phyloP scores from a whole-genome alignment of 2,329 filamentous ascomycete species.

The Pseudocercospora ulei region DNA sequence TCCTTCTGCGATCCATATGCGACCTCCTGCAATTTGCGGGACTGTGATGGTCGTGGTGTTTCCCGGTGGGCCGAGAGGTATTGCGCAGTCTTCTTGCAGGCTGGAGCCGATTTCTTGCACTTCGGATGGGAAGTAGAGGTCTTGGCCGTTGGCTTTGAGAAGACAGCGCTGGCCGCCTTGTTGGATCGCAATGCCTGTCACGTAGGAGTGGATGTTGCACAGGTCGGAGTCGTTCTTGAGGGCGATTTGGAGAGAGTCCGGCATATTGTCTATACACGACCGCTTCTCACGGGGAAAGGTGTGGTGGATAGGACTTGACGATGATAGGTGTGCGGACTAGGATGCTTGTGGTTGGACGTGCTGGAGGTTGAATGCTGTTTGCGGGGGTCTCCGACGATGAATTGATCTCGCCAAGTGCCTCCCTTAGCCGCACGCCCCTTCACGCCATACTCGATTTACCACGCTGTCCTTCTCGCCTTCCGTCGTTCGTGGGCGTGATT shows the following conservation, averaged over 20 bases:
- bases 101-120: constrained; percentile 30
- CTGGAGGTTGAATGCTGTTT: too few species aligned
- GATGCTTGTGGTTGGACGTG: too few species aligned
- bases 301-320: too few species aligned
- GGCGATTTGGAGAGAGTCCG: constrained; percentile 32
- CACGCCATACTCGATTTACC: too few species aligned
- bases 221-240: constrained; percentile 33
- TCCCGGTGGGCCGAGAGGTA: constrained; percentile 32
- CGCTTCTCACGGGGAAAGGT: too few species aligned
- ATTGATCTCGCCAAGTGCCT: too few species aligned
- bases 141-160: constrained; percentile 32
- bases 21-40: constrained; percentile 34
- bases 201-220: constrained; percentile 32
- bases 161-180: constrained; percentile 30
- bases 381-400: too few species aligned
- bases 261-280: too few species aligned
- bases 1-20: constrained; percentile 35
- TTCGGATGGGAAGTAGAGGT: constrained; percentile 33
- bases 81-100: constrained; percentile 34
- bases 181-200: constrained; percentile 35
- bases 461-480: too few species aligned
- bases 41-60: constrained; percentile 32
- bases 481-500: too few species aligned
- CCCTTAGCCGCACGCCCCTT: too few species aligned
- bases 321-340: too few species aligned